Evolutionary conservation across 441 rosid species (phyloP), one percentile per base, ranked within the genome.

Genomic region (Populus tomentosa): DNA sequence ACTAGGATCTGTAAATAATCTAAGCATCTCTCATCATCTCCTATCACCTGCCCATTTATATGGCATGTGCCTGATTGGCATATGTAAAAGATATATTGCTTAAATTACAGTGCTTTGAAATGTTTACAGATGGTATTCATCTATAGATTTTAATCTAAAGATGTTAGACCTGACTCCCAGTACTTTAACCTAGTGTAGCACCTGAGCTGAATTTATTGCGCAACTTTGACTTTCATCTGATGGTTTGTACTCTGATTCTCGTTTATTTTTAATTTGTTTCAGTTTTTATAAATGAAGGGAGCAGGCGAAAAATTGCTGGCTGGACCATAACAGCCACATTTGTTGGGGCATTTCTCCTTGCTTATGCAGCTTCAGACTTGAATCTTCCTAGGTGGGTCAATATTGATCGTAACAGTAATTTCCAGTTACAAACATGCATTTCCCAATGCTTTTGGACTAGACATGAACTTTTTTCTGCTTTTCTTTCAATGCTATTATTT

Each of bases 321-420:
- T 97, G 97, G 99, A 91, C 92, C 78, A 97, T 97, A 81, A 86
- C 88, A 89, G 81, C 86, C 73, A 90, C 91, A 2, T 93, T 95
- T 75, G 71, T 89, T 7, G 99, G 98, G 64, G 93, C 89, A 20
- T 84, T 93, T 80, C 73, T 89, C 72, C 90, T 97, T 74, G 86
- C 98, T 69, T 97, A 80, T 78, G 78, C 90, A 18, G 96, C 98
- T 82, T 90, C 98, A 59, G 82, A 84, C 85, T 72, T 87, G 80
- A 74, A 82, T 77, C 83, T 97, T 82, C 92, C 91, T 18, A 80
- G 95, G 98, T 96, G 78, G 42, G 88, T 80, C 83, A 76, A 42
- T 61, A 61, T 21, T 61, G 14, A 10, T 21, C 28, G 56, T 40
- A 24, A 28, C 59, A 30, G 42, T 18, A 38, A 53, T 30, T 64